These are phyloP conservation scores for Diaporthe sp. DNA, from an alignment of 2,329 filamentous ascomycete genomes.

Conservation along the genomic window DNA sequence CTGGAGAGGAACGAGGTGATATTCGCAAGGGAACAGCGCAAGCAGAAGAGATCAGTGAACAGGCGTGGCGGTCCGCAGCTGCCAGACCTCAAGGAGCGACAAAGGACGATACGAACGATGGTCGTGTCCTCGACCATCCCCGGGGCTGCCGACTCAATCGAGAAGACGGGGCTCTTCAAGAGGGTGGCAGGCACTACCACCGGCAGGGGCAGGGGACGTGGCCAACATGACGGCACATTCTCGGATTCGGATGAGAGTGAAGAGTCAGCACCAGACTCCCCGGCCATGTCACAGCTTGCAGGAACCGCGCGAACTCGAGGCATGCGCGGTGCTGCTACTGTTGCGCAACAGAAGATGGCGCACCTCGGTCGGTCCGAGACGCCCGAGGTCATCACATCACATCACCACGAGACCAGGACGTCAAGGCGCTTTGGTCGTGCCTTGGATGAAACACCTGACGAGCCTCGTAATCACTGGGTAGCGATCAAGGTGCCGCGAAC, in stretches of 20 bases:
- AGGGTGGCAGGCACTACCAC: slow-evolving; percentile 71
- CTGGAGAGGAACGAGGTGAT: slow-evolving; percentile 92
- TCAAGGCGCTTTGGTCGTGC: slow-evolving; percentile 72
- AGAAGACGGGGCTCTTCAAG: slow-evolving; percentile 91
- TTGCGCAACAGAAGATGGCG: slow-evolving; percentile 89
- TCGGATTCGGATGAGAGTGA: slow-evolving; percentile 95
- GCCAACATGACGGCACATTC: slow-evolving; percentile 74
- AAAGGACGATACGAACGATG: slow-evolving; percentile 91
- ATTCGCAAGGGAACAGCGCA: slow-evolving; percentile 91
- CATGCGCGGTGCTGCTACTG: slow-evolving; percentile 89
- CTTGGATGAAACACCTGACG: slow-evolving; percentile 84
- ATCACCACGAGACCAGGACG: slow-evolving; percentile 80
- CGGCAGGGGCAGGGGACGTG: slow-evolving; percentile 59
- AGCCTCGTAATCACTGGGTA: slow-evolving; percentile 77
- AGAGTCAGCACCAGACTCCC: slow-evolving; percentile 88
- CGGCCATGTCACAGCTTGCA: slow-evolving; percentile 77
- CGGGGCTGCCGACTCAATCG: slow-evolving; percentile 82
- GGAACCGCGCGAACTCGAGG: slow-evolving; percentile 89
- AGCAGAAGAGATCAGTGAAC: slow-evolving; percentile 96
- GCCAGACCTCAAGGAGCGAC: slow-evolving; percentile 95
- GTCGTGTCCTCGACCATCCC: slow-evolving; percentile 94
- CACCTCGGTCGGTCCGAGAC: slow-evolving; percentile 88
- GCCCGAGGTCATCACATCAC: slow-evolving; percentile 77
- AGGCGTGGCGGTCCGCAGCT: slow-evolving; percentile 90
- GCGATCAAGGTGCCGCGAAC: slow-evolving; percentile 77